Percentiles rank a stretch among this genome's conserved stretches.
phyloP scores from a whole-genome alignment of 2,329 filamentous ascomycete genomes.

The Aspergillus niger region DNA sequence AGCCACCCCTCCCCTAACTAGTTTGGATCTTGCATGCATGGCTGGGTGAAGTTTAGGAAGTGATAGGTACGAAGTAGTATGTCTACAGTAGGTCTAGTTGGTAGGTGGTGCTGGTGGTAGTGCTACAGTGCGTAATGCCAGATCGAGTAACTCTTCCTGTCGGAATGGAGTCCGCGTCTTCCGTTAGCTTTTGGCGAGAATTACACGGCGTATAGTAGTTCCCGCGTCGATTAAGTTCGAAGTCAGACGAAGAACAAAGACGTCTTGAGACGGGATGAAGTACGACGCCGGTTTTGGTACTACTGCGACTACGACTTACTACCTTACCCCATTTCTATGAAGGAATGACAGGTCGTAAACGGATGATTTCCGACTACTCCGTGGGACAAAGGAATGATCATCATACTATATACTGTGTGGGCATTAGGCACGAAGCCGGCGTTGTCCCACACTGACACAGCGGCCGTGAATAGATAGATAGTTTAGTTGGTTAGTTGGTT shows the following conservation, averaged over 20 bases:
- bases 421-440: neutral
- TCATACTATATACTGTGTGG: neutral
- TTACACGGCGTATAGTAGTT: neutral
- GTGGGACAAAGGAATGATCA: neutral
- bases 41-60: neutral
- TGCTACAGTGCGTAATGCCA: conserved; percentile 1
- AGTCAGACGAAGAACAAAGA: neutral
- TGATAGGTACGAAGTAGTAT: neutral
- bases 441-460: neutral
- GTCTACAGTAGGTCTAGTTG: no score
- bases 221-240: conserved; percentile 13
- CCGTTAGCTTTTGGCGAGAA: neutral
- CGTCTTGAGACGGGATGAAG: neutral
- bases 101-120: no score
- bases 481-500: neutral
- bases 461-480: neutral
- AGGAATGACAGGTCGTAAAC: conserved; percentile 2
- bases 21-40: neutral
- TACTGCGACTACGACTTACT: neutral
- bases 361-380: neutral
- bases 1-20: neutral
- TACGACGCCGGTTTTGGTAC: neutral
- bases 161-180: neutral
- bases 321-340: neutral
- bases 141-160: neutral